Evolutionary conservation across 2,329 filamentous ascomycete species (phyloP), one percentile per base, ranked within the genome.

Genomic region (Botryosphaeria dothidea): DNA sequence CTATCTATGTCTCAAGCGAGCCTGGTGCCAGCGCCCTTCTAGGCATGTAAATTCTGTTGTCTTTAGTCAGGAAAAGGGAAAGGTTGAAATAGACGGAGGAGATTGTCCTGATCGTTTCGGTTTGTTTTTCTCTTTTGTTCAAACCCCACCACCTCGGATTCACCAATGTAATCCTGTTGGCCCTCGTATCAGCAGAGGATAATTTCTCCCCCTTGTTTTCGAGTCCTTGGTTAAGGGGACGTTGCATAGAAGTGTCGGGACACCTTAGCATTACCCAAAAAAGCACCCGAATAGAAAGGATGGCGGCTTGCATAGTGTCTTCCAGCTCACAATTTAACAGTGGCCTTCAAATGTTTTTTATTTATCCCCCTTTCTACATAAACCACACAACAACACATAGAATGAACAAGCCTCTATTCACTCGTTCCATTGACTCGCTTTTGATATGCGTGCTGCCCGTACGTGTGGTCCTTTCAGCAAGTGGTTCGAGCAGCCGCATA

Each of bases 1-100:
- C 96, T 68, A 89, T 98, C 69, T 98, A 98, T 76, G 90, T 98
- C 71, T 96, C 90, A 77, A 97, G 93, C 79, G 95, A 99, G 86
- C 86, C 91, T 21, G 94, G 92, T 52, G 95, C 93, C 29, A 85
- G 84, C 70, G 92, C 91, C 17, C 82, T 97, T 58, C 78, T 97
- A 65, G 74, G 69, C 31, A 41, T 68, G 23, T 68, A 64, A 17
- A 48, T 64, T 34, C 13, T 2, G 2, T n/a, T 4, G 6, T 45
- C 11, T 29, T 1, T 15, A 15, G 5, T 36, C 29, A 2, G 7
- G 17, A 13, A 29, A 56, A 34, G 11, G 23, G 29, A 13, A n/a
- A 27, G 19, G 13, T 8, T 21, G 17, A 3, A 41, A 62, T 62
- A 56, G 61, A 64, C 29, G 61, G 49, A 64, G 49, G 48, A 34